Evolutionary conservation across 176 grass and related monocot genomes (phyloP).

Genomic region (Raddia guianensis): DNA sequence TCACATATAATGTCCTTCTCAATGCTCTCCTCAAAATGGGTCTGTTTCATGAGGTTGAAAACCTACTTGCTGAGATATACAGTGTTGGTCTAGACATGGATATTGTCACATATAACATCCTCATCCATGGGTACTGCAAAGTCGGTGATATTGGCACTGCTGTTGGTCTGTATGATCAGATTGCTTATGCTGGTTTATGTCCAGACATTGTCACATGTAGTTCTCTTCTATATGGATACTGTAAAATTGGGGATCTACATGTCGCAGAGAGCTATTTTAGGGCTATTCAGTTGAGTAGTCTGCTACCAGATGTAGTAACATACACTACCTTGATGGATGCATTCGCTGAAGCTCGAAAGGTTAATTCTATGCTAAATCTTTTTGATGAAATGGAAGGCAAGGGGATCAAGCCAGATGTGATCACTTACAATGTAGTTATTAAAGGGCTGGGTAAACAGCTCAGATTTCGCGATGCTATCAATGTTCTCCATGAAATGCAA

Average conservation of each 20-base stretch:
- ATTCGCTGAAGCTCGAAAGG: constrained; percentile 58
- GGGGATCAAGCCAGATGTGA: constrained; percentile 57
- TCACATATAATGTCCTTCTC: constrained; percentile 85
- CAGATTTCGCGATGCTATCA: constrained; percentile 59
- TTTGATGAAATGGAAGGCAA: constrained; percentile 74
- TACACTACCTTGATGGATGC: constrained; percentile 91
- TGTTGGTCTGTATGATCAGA: constrained; percentile 65
- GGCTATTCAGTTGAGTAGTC: constrained; percentile 49
- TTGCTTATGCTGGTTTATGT: constrained; percentile 50
- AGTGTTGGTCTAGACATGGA: constrained; percentile 80
- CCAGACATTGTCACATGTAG: constrained; percentile 90
- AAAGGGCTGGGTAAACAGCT: constrained; percentile 83
- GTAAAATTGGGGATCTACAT: constrained; percentile 70
- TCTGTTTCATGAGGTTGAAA: constrained; percentile 66
- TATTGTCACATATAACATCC: constrained; percentile 83
- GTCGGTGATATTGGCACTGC: constrained; percentile 73
- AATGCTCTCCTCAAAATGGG: constrained; percentile 77
- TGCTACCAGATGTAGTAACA: constrained; percentile 68
- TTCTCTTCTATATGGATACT: constrained; percentile 86
- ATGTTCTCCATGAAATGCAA: constrained; percentile 61
- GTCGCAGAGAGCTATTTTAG: constrained; percentile 59
- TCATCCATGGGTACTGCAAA: constrained; percentile 82
- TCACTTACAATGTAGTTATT: constrained; percentile 76
- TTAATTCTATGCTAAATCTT: constrained; percentile 49
- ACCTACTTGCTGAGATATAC: constrained; percentile 78